A percentile compares a stretch with the other conserved stretches of the same genome.
Conservation (phyloP, 495 filamentous ascomycete species). For the Hypoxylon lenormandii region DNA sequence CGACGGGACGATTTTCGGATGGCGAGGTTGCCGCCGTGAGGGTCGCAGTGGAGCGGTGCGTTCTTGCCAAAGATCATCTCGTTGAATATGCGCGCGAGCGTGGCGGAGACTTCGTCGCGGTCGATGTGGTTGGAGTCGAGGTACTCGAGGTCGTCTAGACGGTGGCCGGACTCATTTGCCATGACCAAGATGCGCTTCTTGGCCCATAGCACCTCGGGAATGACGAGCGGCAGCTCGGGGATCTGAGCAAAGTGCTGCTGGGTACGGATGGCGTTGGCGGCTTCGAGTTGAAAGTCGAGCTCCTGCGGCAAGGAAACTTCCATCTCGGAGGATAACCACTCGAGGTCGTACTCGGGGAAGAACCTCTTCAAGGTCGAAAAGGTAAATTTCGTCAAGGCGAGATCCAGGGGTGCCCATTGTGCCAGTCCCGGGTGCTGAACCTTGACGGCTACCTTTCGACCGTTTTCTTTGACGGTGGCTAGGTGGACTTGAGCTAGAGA, state of each 20-base stretch:
- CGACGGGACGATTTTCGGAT: constrained; percentile 77
- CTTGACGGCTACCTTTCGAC: constrained; percentile 95
- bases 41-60: constrained; percentile 95
- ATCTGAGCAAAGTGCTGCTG: constrained; percentile 80
- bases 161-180: constrained; percentile 88
- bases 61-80: constrained; percentile 97
- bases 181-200: constrained; percentile 91
- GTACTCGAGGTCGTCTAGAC: constrained; percentile 88
- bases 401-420: constrained; percentile 91
- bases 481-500: constrained; percentile 95
- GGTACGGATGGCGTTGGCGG: constrained; percentile 81
- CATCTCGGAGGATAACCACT: constrained; percentile 95
- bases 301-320: constrained; percentile 89
- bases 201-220: constrained; percentile 91
- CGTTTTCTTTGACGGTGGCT: constrained; percentile 84
- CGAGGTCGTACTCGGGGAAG: constrained; percentile 97
- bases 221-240: constrained; percentile 78
- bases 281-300: constrained; percentile 89
- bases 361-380: constrained; percentile 89
- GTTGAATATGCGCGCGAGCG: constrained; percentile 93
- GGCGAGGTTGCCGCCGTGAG: constrained; percentile 96
- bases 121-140: constrained; percentile 87
- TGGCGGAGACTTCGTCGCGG: constrained; percentile 94
- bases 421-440: constrained; percentile 92
- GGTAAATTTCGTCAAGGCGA: constrained; percentile 85